Evolutionary conservation across 2,329 filamentous ascomycete species (phyloP).

Genomic region (Phoma sp.): DNA sequence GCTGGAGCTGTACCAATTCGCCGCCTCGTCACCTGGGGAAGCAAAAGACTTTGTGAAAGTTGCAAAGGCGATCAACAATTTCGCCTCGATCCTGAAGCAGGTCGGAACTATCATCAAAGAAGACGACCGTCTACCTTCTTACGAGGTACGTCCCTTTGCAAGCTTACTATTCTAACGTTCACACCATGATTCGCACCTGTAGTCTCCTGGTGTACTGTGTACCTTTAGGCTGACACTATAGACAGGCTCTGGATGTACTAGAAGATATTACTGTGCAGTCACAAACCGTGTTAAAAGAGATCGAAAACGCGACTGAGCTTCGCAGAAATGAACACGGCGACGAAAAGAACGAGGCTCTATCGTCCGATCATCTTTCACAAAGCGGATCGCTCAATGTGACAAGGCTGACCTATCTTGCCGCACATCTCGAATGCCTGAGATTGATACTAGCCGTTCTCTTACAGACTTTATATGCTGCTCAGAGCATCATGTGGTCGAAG

Average conservation of each 20-base stretch:
- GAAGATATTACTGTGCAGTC: constrained; percentile 45
- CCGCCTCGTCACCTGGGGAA: constrained; percentile 29
- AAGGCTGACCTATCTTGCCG: constrained; percentile 41
- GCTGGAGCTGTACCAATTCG: constrained; percentile 43
- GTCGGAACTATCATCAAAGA: constrained; percentile 47
- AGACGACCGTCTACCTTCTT: constrained; percentile 46
- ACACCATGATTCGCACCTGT: neutral
- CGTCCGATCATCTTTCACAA: neutral
- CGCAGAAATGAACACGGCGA: constrained; percentile 5
- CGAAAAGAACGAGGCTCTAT: constrained; percentile 4
- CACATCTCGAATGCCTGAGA: constrained; percentile 45
- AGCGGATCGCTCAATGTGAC: neutral
- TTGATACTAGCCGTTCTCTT: constrained; percentile 47
- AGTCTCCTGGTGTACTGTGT: too few relatives aligned
- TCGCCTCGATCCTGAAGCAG: constrained; percentile 48
- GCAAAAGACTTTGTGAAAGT: constrained; percentile 37
- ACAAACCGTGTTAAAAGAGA: constrained; percentile 33
- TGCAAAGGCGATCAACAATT: constrained; percentile 45
- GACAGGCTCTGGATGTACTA: constrained; percentile 41
- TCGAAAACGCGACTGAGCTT: constrained; percentile 32
- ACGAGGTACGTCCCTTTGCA: constrained; percentile 33
- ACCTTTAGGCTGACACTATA: neutral
- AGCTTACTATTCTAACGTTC: neutral
- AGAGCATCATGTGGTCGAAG: constrained; percentile 49
- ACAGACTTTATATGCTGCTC: constrained; percentile 48